Base-by-base conservation (phyloP, 345 rosid genomes). In the Tarenaya hassleriana region DNA sequence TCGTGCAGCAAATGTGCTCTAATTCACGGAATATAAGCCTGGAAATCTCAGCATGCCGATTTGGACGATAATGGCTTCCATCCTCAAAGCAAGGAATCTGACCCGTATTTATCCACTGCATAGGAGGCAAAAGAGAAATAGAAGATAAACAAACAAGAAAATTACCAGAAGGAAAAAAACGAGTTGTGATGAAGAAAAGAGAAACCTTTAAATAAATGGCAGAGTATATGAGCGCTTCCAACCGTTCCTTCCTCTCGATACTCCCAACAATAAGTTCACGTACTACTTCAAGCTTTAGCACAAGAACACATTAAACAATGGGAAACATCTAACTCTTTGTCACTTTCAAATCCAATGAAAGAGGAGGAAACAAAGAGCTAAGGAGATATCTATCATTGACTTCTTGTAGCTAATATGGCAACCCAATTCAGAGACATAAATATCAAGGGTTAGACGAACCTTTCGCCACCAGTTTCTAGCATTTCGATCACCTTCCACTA, bases 91-190 rank as follows among this genome's bases (percentile, higher is more conserved):
- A 92, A 53, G 96, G 95, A 69, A 92, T 81, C 74, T 92, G 90
- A 50, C 98, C 98, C 10, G 83, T 92, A 76, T 87, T 82, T 66
- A 92, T 88, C 98, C 98, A 92, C 98, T 92, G 88, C 74, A 79
- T 8, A 73, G 51, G 16, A 75, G 55, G 44, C 67, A 70, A 42
- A 16, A 42, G 17, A n/a, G n/a, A n/a, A n/a, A n/a, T 24, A 50
- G 48, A 40, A 29, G 39, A 39, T 40, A 7, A 2, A 34, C 15
- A 33, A 61, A 45, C 58, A 48, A 57, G 43, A 62, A 18, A 60
- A 18, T 18, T 43, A 17, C 16, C 33, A 46, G 10, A 48, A 31
- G 33, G 32, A 47, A 48, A 37, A 48, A 33, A 32, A n/a, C 52
- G 10, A 35, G n/a, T 33, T 16, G n/a, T 18, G 19, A 7, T 13